Evolutionary conservation across 768 basidiomycete species (phyloP).

Genomic region (Suillus weaverae): DNA sequence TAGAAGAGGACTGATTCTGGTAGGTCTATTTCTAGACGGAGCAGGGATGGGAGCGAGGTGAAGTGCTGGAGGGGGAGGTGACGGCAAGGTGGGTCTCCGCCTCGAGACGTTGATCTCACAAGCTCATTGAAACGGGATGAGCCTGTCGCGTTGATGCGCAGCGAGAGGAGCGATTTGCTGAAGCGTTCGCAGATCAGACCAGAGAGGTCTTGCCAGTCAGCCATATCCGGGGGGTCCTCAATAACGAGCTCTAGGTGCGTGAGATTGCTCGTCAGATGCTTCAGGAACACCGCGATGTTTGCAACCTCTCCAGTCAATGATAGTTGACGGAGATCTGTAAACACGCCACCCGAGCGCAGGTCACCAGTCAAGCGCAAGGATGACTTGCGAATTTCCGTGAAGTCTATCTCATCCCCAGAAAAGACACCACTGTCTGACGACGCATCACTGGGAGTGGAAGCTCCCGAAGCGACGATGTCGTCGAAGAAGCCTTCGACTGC

Average conservation of each 20-base stretch:
- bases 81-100: conserved; percentile 55
- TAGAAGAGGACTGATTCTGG: conserved; percentile 73
- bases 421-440: conserved; percentile 78
- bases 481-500: conserved; percentile 84
- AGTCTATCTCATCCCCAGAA: conserved; percentile 76
- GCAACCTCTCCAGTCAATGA: conserved; percentile 70
- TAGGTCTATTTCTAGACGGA: conserved; percentile 74
- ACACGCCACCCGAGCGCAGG: conserved; percentile 54
- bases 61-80: conserved; percentile 64
- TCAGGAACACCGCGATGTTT: conserved; percentile 71
- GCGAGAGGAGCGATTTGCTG: conserved; percentile 53
- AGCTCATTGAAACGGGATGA: conserved; percentile 81
- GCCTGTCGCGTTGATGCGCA: conserved; percentile 65
- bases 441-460: conserved; percentile 66
- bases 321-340: conserved; percentile 56
- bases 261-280: conserved; percentile 64
- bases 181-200: conserved; percentile 63
- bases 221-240: conserved; percentile 74
- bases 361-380: conserved; percentile 64
- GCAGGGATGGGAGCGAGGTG: conserved; percentile 50
- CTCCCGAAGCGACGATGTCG: conserved; percentile 66
- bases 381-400: conserved; percentile 72
- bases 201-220: conserved; percentile 76
- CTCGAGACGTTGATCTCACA: conserved; percentile 70
- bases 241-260: conserved; percentile 72